Evolutionary conservation across 805 yeast species (phyloP).

Genomic region (Cyberlindnera nakhonratchasimensis): DNA sequence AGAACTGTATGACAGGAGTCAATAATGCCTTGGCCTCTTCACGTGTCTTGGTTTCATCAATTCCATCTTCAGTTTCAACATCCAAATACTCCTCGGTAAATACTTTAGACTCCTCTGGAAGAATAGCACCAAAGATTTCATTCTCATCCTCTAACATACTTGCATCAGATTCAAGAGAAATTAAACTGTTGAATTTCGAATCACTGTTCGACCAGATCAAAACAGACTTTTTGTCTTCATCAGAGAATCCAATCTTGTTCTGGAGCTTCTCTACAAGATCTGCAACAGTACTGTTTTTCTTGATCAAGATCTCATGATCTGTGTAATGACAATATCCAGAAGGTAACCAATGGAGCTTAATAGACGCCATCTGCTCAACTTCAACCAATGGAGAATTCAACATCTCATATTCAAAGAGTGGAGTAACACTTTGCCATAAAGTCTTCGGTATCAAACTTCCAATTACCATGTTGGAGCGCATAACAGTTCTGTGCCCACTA

Average conservation of each 20-base stretch:
- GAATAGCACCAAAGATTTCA: constrained; percentile 44
- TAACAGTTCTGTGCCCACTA: constrained; percentile 53
- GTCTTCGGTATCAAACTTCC: constrained; percentile 35
- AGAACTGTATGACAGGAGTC: constrained; percentile 72
- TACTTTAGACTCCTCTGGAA: constrained; percentile 34
- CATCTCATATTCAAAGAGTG: constrained; percentile 68
- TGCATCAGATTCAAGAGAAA: constrained; percentile 36
- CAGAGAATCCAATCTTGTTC: constrained; percentile 48
- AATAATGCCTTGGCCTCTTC: constrained; percentile 35
- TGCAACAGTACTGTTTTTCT: constrained; percentile 52
- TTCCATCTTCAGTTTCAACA: constrained; percentile 16
- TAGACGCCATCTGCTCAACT: constrained; percentile 67
- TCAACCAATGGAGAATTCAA: constrained; percentile 72
- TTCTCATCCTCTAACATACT: constrained; percentile 36
- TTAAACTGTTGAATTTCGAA: constrained; percentile 34
- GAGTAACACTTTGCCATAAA: constrained; percentile 31
- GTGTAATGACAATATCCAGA: constrained; percentile 70
- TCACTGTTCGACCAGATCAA: constrained; percentile 54
- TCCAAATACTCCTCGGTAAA: constrained; percentile 19
- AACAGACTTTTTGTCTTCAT: constrained; percentile 43
- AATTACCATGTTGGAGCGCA: constrained; percentile 33
- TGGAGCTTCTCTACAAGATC: constrained; percentile 56
- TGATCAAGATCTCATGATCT: constrained; percentile 64
- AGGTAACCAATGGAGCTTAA: constrained; percentile 70
- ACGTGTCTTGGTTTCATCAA: constrained; percentile 11